Evolutionary conservation across 352 stramenopile species (phyloP), one percentile per base, ranked within the genome.

Genomic region (Halophytophthora polymorphica): DNA sequence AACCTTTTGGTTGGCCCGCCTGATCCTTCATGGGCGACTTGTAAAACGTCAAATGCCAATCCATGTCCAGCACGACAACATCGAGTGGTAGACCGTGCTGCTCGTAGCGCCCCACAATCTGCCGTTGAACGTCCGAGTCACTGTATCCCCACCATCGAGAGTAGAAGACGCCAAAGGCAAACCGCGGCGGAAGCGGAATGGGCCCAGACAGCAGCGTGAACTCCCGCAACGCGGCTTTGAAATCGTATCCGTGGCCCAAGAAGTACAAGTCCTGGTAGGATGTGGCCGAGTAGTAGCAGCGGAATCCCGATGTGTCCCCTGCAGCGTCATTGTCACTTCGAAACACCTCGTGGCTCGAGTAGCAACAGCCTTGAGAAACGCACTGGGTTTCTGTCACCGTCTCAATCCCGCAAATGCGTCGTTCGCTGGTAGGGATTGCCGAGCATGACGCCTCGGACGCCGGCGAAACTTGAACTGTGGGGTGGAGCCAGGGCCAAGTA

Each of bases 51-150:
- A 73, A 37, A 40, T 85, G 73, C 66, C 71, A 85, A 45, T 85
- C 80, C 73, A 85, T 85, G 53, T 85, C 73, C 18, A 85, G 56
- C 14, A 85, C 71, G 10, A 86, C 22, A 17, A 84, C 64, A 33
- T 85, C 73, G 12, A 85, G 52, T 3, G 73, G 73, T 18, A 85
- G 39, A 3, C 36, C 41, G 18, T 54, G 52, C 12, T 51, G 45
- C 25, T 50, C 41, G 49, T 81, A 84, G 31, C 71, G 45, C 6
- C 28, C 50, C 11, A 73, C 50, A 21, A 83, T 64, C 22, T 67
- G 34, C 12, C 54, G 15, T 15, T 74, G 45, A 17, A 81, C 29
- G 14, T 79, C 69, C 0, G 55, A 40, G 31, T 71, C 64, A 35
- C 67, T 69, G 38, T 74, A 80, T 28, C 69, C 62, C 63, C 61